These are phyloP conservation scores for Yamadazyma triangularis DNA, from an alignment of 1,139 yeast genomes.

Conservation along the genomic window DNA sequence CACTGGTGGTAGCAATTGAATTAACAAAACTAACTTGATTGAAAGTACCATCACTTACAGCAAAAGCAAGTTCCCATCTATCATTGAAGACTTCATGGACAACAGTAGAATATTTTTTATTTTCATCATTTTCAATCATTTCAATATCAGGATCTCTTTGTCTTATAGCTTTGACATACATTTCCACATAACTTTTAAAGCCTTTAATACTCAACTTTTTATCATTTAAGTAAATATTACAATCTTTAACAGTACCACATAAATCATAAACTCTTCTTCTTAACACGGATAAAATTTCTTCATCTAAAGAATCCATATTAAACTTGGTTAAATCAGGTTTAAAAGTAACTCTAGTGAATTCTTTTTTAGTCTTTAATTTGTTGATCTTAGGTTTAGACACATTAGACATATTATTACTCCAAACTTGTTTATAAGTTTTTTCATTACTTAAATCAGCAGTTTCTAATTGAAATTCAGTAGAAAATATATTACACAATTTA, in stretches of 20 bases:
- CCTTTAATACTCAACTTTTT: slow-evolving; percentile 62
- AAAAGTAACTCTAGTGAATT: slow-evolving; percentile 85
- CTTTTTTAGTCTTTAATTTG: slow-evolving; percentile 54
- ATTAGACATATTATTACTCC: slow-evolving; percentile 83
- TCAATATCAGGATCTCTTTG: slow-evolving; percentile 30
- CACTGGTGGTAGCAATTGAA: slow-evolving; percentile 95
- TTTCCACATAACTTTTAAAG: slow-evolving; percentile 84
- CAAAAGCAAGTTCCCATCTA: slow-evolving; percentile 96
- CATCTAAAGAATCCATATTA: slow-evolving; percentile 78
- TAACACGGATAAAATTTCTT: slow-evolving; percentile 76
- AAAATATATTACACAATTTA: slow-evolving; percentile 82
- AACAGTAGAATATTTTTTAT: slow-evolving; percentile 45
- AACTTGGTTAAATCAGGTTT: slow-evolving; percentile 85
- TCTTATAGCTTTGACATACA: slow-evolving; percentile 72
- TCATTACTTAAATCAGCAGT: slow-evolving; percentile 75
- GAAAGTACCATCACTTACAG: slow-evolving; percentile 83
- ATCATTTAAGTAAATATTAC: slow-evolving; percentile 77
- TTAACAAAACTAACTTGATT: slow-evolving; percentile 96
- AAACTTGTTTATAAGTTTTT: slow-evolving; percentile 68
- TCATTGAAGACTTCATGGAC: slow-evolving; percentile 69
- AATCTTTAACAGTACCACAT: slow-evolving; percentile 90
- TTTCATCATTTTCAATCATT: slow-evolving; percentile 16
- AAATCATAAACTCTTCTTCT: slow-evolving; percentile 93
- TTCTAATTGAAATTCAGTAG: slow-evolving; percentile 81
- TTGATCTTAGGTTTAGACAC: slow-evolving; percentile 75